Evolutionary conservation across 805 yeast species (phyloP), one percentile per base, ranked within the genome.

Genomic region (Hanseniaspora valbyensis): DNA sequence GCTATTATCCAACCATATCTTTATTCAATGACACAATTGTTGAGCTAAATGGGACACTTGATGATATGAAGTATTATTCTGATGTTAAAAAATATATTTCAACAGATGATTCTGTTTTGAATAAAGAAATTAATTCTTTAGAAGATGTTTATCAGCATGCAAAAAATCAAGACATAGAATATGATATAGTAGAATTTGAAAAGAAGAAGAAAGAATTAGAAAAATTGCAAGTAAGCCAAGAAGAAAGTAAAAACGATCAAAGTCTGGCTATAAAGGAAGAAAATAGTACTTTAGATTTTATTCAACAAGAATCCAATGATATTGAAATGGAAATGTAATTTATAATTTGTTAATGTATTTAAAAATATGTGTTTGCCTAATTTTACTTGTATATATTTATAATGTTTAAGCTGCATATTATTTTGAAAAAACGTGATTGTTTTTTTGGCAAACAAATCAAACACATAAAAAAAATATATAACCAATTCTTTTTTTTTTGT

Each of bases 1-100:
- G 97, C 0, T 92, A 92, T 62, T 92, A 80, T 65, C 97, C 98
- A 1, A 85, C 88, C 69, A 72, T 86, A 30, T 83, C 95, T 50
- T 83, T 83, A 24, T 92, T 77, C 61, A 78, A 77, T 56, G 82
- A 82, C 2, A 97, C 97, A 0, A 68, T 74, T 9, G 95, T 85
- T 4, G 69, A 75, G 53, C 63, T 90, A 52, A 79, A 83, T 55
- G 71, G 86, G 2, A 83, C 88, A 0, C 82, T 40, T 16, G 33
- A 86, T 0, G 70, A 78, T 12, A 74, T 88, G 57, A 69, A 70
- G 54, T 70, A 58, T 41, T 54, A 54, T 41, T 58, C 56, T 28
- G 34, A 44, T 10, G 39, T 54, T 9, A 19, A 21, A 4, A 25
- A 43, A 4, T 61, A 62, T 24, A 59, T 56, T 7, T 55, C 57